Evolutionary conservation across 805 yeast genomes (phyloP).

Genomic region (Candida chilensis): DNA sequence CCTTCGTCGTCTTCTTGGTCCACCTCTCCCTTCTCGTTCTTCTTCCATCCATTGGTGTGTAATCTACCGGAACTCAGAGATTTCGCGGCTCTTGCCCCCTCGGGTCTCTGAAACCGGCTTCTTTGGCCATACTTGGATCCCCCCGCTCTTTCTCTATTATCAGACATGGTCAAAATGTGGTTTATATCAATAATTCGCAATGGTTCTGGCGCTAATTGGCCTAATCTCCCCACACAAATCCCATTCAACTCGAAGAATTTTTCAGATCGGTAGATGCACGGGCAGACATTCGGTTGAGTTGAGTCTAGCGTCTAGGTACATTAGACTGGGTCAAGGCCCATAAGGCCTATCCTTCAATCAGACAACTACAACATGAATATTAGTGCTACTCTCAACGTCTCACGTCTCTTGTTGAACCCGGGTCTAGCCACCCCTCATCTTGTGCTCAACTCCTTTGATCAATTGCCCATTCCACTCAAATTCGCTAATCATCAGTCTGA

Average conservation of each 20-base stretch:
- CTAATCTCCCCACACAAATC: too few species aligned
- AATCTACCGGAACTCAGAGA: not conserved
- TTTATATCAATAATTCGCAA: too few species aligned
- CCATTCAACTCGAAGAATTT: too few species aligned
- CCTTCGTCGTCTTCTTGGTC: constrained; percentile 26
- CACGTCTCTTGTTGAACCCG: constrained; percentile 53
- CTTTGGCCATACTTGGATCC: too few species aligned
- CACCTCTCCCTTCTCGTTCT: constrained; percentile 10
- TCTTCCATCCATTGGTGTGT: constrained; percentile 1
- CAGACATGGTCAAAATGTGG: not conserved
- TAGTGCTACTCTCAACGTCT: constrained; percentile 68
- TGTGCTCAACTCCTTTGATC: constrained; percentile 46
- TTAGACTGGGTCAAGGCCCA: too few species aligned
- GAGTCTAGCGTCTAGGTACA: too few species aligned
- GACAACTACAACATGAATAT: constrained; percentile 49
- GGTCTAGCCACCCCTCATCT: constrained; percentile 62
- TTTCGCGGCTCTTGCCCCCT: not conserved
- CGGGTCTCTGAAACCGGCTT: not conserved
- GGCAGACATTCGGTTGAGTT: too few species aligned
- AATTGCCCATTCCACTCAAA: constrained; percentile 44
- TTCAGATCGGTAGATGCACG: too few species aligned
- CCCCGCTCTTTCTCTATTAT: too few species aligned
- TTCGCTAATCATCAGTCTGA: constrained; percentile 18
- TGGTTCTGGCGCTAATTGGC: too few species aligned
- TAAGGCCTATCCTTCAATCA: too few species aligned